A percentile compares a stretch with the other conserved stretches of the same genome.
phyloP scores from a whole-genome alignment of 192 early-diverging fungal species.

The Coemansia nantahalensis region DNA sequence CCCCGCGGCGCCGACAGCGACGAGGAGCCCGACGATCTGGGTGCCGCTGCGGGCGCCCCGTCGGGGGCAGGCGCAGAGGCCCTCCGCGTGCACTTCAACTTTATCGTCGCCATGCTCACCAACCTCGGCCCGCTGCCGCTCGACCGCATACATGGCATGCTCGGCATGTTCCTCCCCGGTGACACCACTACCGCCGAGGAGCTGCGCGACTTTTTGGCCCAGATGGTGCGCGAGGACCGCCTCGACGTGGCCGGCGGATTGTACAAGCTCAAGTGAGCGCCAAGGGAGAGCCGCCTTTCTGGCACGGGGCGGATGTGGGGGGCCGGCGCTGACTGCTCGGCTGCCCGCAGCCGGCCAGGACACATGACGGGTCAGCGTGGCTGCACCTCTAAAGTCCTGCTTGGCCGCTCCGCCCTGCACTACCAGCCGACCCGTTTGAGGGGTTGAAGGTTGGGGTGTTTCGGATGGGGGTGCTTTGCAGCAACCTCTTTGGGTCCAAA shows the following conservation, averaged over 20 bases:
- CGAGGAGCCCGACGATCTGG: slow-evolving; percentile 3
- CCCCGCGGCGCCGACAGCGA: slow-evolving; percentile 1
- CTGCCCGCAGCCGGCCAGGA: too few species aligned
- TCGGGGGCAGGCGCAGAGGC: slow-evolving; percentile 28
- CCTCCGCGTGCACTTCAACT: slow-evolving; percentile 54
- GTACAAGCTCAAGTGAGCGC: slow-evolving; percentile 33
- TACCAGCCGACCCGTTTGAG: too few species aligned
- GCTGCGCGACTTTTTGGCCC: slow-evolving; percentile 41
- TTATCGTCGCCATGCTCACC: slow-evolving; percentile 57
- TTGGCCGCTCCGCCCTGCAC: too few species aligned
- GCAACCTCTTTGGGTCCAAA: too few species aligned
- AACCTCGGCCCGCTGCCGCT: slow-evolving; percentile 58
- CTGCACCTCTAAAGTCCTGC: too few species aligned
- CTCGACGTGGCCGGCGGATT: slow-evolving; percentile 48
- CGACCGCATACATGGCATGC: slow-evolving; percentile 55
- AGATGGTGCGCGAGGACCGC: slow-evolving; percentile 53
- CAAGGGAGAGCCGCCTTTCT: too few species aligned
- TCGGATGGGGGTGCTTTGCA: too few species aligned
- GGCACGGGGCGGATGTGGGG: too few species aligned
- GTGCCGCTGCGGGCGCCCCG: neutral
- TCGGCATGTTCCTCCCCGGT: slow-evolving; percentile 53
- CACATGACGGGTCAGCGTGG: too few species aligned
- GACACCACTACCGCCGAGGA: slow-evolving; percentile 38
- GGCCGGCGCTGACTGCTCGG: too few species aligned
- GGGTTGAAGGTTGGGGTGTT: too few species aligned